These are phyloP conservation scores for Helianthus tuberosus DNA, from an alignment of 129 eudicot species.

Conservation along the genomic window DNA sequence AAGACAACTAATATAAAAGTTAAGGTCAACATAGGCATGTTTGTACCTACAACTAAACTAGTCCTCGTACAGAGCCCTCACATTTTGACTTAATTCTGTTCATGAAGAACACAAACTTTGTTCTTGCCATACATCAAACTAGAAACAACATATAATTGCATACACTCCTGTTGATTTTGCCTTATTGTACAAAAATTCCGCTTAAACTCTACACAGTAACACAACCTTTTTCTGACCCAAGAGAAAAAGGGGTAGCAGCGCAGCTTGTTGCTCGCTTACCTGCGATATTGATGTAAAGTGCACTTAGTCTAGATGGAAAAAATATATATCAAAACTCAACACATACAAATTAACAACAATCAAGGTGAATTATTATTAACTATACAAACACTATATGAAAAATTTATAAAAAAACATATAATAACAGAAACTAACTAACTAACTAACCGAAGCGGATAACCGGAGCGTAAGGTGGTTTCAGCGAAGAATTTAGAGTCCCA, in stretches of 20 bases:
- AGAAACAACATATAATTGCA: background rate
- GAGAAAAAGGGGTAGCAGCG: too few species aligned
- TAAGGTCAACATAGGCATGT: conserved; percentile 14
- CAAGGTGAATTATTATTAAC: background rate
- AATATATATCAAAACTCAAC: too few species aligned
- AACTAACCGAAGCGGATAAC: conserved; percentile 69
- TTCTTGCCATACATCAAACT: background rate
- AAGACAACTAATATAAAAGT: background rate
- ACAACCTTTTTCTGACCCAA: too few species aligned
- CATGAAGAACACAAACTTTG: conserved; percentile 2
- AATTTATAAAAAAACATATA: too few species aligned
- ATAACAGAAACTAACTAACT: background rate
- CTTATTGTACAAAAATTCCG: too few species aligned
- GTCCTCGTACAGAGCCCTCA: conserved; percentile 3
- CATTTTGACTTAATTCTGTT: background rate
- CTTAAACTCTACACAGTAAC: too few species aligned
- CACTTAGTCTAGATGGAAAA: too few species aligned
- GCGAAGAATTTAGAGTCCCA: conserved; percentile 83
- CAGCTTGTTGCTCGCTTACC: too few species aligned
- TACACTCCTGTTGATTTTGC: too few species aligned
- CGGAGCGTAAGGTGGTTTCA: conserved; percentile 66
- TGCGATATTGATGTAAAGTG: too few species aligned
- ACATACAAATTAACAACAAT: background rate
- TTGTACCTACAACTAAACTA: background rate
- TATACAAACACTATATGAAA: too few species aligned